phyloP scores from a whole-genome alignment of 306 rosid species.

The Dryas alaskensis region DNA sequence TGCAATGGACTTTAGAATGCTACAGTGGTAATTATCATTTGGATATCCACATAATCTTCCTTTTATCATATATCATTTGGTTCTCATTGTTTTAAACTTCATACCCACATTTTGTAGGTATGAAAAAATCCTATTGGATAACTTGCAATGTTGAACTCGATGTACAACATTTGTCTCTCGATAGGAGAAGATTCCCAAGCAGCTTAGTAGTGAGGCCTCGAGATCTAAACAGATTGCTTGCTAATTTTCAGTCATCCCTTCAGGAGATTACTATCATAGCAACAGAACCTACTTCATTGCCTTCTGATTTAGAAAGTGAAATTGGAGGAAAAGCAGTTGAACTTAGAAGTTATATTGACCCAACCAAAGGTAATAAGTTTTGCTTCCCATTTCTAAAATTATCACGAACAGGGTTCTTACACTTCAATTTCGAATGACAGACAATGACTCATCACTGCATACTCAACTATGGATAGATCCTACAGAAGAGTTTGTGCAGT shows the following conservation, averaged over 20 bases:
- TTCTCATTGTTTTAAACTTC: background rate
- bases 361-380: slow-evolving; percentile 68
- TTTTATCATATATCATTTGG: background rate
- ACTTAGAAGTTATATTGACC: slow-evolving; percentile 89
- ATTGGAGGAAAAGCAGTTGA: slow-evolving; percentile 94
- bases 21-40: slow-evolving; percentile 46
- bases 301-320: slow-evolving; percentile 70
- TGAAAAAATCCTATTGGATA: slow-evolving; percentile 81
- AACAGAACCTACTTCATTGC: slow-evolving; percentile 70
- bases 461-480: slow-evolving; percentile 99
- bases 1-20: slow-evolving; percentile 83
- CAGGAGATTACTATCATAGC: slow-evolving; percentile 91
- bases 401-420: slow-evolving; percentile 21
- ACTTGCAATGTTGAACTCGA: slow-evolving; percentile 90
- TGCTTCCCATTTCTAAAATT: slow-evolving; percentile 17
- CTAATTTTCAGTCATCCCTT: slow-evolving; percentile 88
- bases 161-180: slow-evolving; percentile 81
- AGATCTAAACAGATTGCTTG: slow-evolving; percentile 79
- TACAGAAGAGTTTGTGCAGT: slow-evolving; percentile 80
- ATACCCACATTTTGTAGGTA: slow-evolving; percentile 44
- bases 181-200: slow-evolving; percentile 73
- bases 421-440: slow-evolving; percentile 40
- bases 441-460: slow-evolving; percentile 70
- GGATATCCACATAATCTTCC: background rate
- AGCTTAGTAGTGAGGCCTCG: slow-evolving; percentile 84